Percentiles rank a stretch among this genome's conserved stretches.
Evolutionary conservation across 1,284 basidiomycete species (phyloP).

Genomic region (Somion occarium): DNA sequence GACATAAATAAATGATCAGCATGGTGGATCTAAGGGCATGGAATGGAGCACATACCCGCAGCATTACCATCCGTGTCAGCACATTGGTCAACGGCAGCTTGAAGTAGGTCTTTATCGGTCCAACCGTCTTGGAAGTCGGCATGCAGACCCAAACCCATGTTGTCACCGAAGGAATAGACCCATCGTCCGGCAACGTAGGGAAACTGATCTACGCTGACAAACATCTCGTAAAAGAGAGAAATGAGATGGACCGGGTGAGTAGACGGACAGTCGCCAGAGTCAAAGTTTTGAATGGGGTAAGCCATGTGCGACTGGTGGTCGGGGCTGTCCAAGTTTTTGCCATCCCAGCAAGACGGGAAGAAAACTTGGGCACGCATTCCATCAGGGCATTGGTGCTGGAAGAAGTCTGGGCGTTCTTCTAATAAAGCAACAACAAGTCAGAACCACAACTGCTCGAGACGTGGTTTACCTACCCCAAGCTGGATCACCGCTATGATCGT

Average conservation of each 20-base stretch:
- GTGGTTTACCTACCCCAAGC: slow-evolving; percentile 9
- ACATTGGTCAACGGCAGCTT: slow-evolving; percentile 19
- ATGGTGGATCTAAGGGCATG: not conserved
- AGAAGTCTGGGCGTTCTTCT: slow-evolving; percentile 13
- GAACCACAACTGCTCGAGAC: slow-evolving; percentile 3
- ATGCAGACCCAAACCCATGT: slow-evolving; percentile 20
- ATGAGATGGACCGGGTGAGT: slow-evolving; percentile 14
- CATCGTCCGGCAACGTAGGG: slow-evolving; percentile 15
- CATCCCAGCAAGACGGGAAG: slow-evolving; percentile 33
- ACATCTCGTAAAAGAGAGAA: slow-evolving; percentile 15
- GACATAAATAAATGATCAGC: not conserved
- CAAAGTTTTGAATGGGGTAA: slow-evolving; percentile 11
- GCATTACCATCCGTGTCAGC: slow-evolving; percentile 9
- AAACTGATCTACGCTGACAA: slow-evolving; percentile 12
- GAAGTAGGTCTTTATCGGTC: slow-evolving; percentile 15
- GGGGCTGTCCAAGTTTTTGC: slow-evolving; percentile 33
- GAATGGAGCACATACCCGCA: not conserved
- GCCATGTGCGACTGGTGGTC: slow-evolving; percentile 45
- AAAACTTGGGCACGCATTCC: slow-evolving; percentile 14
- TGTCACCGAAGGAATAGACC: slow-evolving; percentile 21
- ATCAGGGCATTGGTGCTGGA: slow-evolving; percentile 13
- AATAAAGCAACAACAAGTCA: not conserved
- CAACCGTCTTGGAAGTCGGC: slow-evolving; percentile 22
- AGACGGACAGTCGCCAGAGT: slow-evolving; percentile 10
- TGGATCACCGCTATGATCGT: slow-evolving; percentile 11